phyloP scores from a whole-genome alignment of 495 filamentous ascomycete species.

The Penicillium roqueforti region DNA sequence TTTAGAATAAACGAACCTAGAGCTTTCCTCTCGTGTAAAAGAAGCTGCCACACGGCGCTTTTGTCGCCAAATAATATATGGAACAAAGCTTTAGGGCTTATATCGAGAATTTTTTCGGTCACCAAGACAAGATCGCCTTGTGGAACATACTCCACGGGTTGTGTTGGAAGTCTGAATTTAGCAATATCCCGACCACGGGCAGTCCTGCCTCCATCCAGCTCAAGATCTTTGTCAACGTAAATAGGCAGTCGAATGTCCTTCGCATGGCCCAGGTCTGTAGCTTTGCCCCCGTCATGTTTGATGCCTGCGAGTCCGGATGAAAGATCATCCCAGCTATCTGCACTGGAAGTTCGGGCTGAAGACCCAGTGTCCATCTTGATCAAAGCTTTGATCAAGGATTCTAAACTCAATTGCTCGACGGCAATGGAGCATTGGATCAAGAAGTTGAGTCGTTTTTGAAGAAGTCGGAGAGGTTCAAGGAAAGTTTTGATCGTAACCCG shows the following conservation, averaged over 20 bases:
- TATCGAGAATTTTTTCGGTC: slow-evolving; percentile 73
- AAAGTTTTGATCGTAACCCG: slow-evolving; percentile 86
- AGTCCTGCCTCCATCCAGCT: slow-evolving; percentile 41
- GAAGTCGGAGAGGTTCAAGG: slow-evolving; percentile 76
- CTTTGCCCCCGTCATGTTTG: slow-evolving; percentile 16
- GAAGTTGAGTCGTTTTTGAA: slow-evolving; percentile 80
- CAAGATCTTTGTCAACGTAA: slow-evolving; percentile 59
- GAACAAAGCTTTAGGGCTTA: slow-evolving; percentile 89
- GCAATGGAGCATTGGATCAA: slow-evolving; percentile 71
- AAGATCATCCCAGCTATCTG: slow-evolving; percentile 93
- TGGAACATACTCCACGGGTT: slow-evolving; percentile 79
- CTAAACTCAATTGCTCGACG: slow-evolving; percentile 57
- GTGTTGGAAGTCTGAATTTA: slow-evolving; percentile 80
- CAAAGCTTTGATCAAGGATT: slow-evolving; percentile 60
- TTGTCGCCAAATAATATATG: slow-evolving; percentile 96
- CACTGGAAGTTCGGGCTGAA: slow-evolving; percentile 60
- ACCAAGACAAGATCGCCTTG: slow-evolving; percentile 66
- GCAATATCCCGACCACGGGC: slow-evolving; percentile 51
- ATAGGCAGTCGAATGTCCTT: slow-evolving; percentile 57
- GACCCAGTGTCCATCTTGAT: slow-evolving; percentile 65
- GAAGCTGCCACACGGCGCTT: slow-evolving; percentile 85
- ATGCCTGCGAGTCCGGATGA: slow-evolving; percentile 52
- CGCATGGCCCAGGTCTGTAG: slow-evolving; percentile 28
- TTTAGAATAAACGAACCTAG: slow-evolving; percentile 42
- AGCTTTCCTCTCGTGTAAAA: slow-evolving; percentile 82